Evolutionary conservation across 305 asterid species (phyloP).

Genomic region (Solanum aculeatissimum): DNA sequence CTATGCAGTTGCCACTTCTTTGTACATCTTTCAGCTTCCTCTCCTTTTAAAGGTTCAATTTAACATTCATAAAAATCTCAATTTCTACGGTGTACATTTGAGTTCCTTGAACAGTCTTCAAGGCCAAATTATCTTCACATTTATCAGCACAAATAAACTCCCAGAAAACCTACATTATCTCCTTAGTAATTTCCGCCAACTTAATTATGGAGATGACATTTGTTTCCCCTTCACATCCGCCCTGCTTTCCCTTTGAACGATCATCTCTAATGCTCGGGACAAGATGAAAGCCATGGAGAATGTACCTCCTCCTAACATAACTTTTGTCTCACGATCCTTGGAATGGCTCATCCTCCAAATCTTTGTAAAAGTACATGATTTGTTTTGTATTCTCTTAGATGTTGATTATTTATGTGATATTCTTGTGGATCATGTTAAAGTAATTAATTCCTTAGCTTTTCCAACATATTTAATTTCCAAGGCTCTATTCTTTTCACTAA

Average conservation of each 20-base stretch:
- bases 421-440: slow-evolving; percentile 22
- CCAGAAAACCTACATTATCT: slow-evolving; percentile 46
- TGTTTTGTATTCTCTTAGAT: slow-evolving; percentile 56
- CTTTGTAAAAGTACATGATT: slow-evolving; percentile 73
- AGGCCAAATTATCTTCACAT: slow-evolving; percentile 9
- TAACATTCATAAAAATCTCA: slow-evolving; percentile 25
- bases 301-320: slow-evolving; percentile 40
- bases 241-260: slow-evolving; percentile 36
- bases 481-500: slow-evolving; percentile 37
- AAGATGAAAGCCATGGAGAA: slow-evolving; percentile 49
- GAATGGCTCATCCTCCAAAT: slow-evolving; percentile 68
- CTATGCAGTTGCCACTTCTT: slow-evolving; percentile 59
- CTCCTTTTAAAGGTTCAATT: slow-evolving; percentile 51
- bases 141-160: slow-evolving; percentile 58
- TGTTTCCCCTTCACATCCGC: slow-evolving; percentile 16
- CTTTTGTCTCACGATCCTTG: slow-evolving; percentile 50
- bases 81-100: slow-evolving; percentile 15
- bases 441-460: slow-evolving; percentile 28
- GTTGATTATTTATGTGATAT: slow-evolving; percentile 42
- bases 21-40: slow-evolving; percentile 40
- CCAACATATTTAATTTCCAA: slow-evolving; percentile 73
- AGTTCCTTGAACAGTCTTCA: slow-evolving; percentile 15
- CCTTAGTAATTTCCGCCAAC: slow-evolving; percentile 29
- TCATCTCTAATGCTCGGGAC: slow-evolving; percentile 72
- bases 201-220: slow-evolving; percentile 32